Percentiles rank a stretch among this genome's conserved stretches.
Evolutionary conservation across 164 flowering plant genomes (phyloP).

Genomic region (Magnolia kwangsiensis): DNA sequence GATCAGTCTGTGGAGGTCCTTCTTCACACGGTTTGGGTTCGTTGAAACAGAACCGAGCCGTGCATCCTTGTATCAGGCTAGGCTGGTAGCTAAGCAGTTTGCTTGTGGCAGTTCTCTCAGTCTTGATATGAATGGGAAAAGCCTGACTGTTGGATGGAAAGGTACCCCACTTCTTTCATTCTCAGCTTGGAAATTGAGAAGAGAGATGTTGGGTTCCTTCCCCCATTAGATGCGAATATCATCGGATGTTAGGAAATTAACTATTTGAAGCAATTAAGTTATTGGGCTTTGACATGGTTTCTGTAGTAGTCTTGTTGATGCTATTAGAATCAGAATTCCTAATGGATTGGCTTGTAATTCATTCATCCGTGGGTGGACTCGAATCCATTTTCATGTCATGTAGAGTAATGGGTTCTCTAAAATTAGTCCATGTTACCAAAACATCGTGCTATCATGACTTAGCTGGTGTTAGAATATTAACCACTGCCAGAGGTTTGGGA

Average conservation of each 20-base stretch:
- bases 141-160: constrained; percentile 51
- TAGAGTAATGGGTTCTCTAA: too few relatives aligned
- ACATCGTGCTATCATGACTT: too few relatives aligned
- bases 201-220: neutral
- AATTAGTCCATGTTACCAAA: too few relatives aligned
- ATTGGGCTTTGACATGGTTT: neutral
- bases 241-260: neutral
- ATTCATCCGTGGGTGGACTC: neutral
- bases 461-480: too few relatives aligned
- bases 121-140: constrained; percentile 36
- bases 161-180: constrained; percentile 45
- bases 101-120: constrained; percentile 34
- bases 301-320: neutral
- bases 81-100: constrained; percentile 30
- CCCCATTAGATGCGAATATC: neutral
- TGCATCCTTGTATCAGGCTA: constrained; percentile 42
- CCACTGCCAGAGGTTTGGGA: too few relatives aligned
- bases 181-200: constrained; percentile 41
- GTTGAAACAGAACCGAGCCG: constrained; percentile 42
- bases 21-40: constrained; percentile 47
- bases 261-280: neutral
- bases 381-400: neutral
- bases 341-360: neutral
- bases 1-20: constrained; percentile 46
- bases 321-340: neutral